A percentile compares a stretch with the other conserved stretches of the same genome.
Conservation (phyloP, 768 basidiomycete species). For the Lanmaoa rubissima region DNA sequence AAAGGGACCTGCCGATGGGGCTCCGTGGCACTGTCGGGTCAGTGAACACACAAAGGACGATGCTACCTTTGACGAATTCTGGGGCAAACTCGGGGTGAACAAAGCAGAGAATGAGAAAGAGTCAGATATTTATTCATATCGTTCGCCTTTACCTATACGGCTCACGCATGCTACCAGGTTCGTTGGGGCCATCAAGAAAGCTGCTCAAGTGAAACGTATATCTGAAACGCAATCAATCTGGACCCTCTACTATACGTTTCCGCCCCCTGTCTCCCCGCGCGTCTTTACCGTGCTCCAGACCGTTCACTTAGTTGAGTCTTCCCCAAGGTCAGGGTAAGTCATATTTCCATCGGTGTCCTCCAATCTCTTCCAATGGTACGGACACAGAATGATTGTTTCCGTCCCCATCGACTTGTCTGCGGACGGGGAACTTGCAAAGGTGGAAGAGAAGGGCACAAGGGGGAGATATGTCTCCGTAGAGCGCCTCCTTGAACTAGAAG, state of each 20-base stretch:
- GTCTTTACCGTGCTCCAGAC: slow-evolving; percentile 76
- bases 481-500: slow-evolving; percentile 56
- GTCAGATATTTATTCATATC: slow-evolving; percentile 37
- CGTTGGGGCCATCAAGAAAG: slow-evolving; percentile 63
- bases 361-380: not conserved
- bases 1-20: slow-evolving; percentile 54
- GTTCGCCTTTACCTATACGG: not conserved
- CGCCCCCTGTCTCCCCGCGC: slow-evolving; percentile 67
- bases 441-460: slow-evolving; percentile 62
- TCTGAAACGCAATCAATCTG: slow-evolving; percentile 66
- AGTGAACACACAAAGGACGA: slow-evolving; percentile 67
- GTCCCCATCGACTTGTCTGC: slow-evolving; percentile 65
- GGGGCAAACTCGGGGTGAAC: slow-evolving; percentile 63
- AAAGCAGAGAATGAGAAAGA: slow-evolving; percentile 69
- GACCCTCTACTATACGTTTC: slow-evolving; percentile 71
- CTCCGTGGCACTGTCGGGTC: slow-evolving; percentile 65
- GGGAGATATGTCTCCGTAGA: slow-evolving; percentile 74
- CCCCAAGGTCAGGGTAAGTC: slow-evolving; percentile 60
- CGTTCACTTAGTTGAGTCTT: slow-evolving; percentile 46
- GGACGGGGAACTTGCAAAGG: slow-evolving; percentile 54
- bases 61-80: slow-evolving; percentile 70
- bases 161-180: slow-evolving; percentile 43
- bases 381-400: slow-evolving; percentile 44
- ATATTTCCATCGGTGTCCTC: not conserved
- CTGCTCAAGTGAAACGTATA: slow-evolving; percentile 56